phyloP scores from a whole-genome alignment of 2,329 filamentous ascomycete genomes.

The Amauroascus verrucosus region DNA sequence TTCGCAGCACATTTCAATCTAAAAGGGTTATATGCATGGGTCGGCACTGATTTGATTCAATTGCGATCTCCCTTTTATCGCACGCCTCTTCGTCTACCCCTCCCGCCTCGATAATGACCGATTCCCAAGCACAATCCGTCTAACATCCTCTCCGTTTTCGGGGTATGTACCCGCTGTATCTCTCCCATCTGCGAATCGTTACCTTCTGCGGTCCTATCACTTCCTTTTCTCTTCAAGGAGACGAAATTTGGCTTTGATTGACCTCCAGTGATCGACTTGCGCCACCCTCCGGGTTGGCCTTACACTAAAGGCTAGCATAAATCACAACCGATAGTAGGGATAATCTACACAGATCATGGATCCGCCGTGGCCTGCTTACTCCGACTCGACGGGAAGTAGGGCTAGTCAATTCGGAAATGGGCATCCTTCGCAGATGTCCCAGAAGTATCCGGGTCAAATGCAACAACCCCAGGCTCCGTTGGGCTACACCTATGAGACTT shows the following conservation, averaged over 20 bases:
- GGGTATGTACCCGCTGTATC: slow-evolving; percentile 1
- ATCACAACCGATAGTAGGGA: background rate
- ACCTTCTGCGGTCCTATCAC: background rate
- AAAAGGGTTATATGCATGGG: background rate
- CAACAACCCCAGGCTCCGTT: slow-evolving; percentile 44
- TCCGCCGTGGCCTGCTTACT: slow-evolving; percentile 57
- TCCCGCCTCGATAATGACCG: slow-evolving; percentile 2
- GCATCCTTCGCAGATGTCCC: slow-evolving; percentile 41
- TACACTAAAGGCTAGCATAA: background rate
- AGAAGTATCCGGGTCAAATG: slow-evolving; percentile 39
- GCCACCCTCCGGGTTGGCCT: background rate
- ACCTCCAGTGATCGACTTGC: background rate
- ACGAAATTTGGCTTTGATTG: background rate
- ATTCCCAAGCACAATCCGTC: background rate
- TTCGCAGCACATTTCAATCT: background rate
- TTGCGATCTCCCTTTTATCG: background rate
- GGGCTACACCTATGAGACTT: slow-evolving; percentile 59
- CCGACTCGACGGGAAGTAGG: slow-evolving; percentile 50
- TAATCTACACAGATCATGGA: slow-evolving; percentile 37
- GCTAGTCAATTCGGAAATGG: slow-evolving; percentile 55
- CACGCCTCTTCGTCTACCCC: background rate
- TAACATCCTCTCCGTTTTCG: background rate
- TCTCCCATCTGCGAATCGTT: background rate
- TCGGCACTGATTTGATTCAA: slow-evolving; percentile 1
- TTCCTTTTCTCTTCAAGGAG: background rate